A percentile compares a stretch with the other conserved stretches of the same genome.
These are phyloP conservation scores for Penicillium sp. DNA, from an alignment of 2,329 filamentous ascomycete species.

Conservation along the genomic window DNA sequence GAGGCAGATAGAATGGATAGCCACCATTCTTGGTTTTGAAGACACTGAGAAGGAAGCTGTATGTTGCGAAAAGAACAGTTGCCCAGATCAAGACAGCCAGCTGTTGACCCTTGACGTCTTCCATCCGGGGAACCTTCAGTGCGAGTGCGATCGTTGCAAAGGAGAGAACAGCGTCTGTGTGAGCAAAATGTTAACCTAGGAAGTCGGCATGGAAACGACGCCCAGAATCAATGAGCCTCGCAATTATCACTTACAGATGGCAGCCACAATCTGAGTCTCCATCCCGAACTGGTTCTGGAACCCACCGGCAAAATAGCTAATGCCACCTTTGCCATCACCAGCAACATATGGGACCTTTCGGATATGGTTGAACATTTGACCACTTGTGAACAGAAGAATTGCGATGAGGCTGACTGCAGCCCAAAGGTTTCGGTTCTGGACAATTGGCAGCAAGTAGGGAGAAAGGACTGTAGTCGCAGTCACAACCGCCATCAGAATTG, in stretches of 20 bases:
- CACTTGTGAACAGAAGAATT: conserved; percentile 89
- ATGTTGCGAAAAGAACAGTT: conserved; percentile 72
- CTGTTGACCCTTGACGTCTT: conserved; percentile 73
- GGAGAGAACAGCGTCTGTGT: conserved; percentile 70
- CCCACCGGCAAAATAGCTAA: conserved; percentile 84
- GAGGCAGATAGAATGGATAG: conserved; percentile 91
- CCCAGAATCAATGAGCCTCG: conserved; percentile 7
- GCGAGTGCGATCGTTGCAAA: conserved; percentile 90
- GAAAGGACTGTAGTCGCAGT: conserved; percentile 69
- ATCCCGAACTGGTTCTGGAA: conserved; percentile 93
- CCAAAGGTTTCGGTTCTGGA: conserved; percentile 93
- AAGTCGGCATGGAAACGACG: not conserved
- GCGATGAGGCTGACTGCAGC: conserved; percentile 82
- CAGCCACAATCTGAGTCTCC: conserved; percentile 92
- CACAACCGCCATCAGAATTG: conserved; percentile 65
- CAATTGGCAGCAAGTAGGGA: conserved; percentile 74
- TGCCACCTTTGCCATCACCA: conserved; percentile 77
- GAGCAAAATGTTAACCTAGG: conserved; percentile 11
- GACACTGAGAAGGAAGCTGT: conserved; percentile 90
- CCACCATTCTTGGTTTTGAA: conserved; percentile 94
- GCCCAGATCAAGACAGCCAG: conserved; percentile 78
- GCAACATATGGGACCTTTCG: conserved; percentile 90
- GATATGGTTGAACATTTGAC: conserved; percentile 99
- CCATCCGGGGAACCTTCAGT: conserved; percentile 86
- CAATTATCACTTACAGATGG: conserved; percentile 69